Evolutionary conservation across 495 filamentous ascomycete species (phyloP), one percentile per base, ranked within the genome.

Genomic region (Penicillium alfredii): DNA sequence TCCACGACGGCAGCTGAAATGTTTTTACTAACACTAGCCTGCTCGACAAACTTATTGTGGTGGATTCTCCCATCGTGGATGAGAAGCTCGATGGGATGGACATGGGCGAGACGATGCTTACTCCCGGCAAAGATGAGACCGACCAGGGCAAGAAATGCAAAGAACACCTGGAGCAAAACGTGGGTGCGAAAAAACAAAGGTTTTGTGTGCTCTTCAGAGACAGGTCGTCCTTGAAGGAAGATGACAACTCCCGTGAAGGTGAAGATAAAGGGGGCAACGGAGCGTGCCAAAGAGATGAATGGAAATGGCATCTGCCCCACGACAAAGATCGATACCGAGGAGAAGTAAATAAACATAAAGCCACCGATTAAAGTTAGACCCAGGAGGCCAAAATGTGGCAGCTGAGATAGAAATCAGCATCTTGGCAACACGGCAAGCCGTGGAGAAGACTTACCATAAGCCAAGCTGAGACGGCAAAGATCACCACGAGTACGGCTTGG

Each of bases 61-160:
- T 63, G 56, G n/a, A 46, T 29, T 15, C 38, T 49, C 13, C 56
- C 67, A 10, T 71, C 47, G 14, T 63, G 55, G 10, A 74, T 64
- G 5, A 76, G 62, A 15, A 63, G 16, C 27, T 75, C 69, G n/a
- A 76, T 71, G 0, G 72, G 69, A 42, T 74, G 58, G 4, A 55
- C 23, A 30, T 60, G 45, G 13, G 45, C 35, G 7, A 53, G 30
- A 21, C 53, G 55, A 18, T 54, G 54, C 18, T 66, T 60, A 28
- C 43, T 49, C 10, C 40, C 30, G n/a, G 53, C 53, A 18, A 64
- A 51, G 15, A 56, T 35, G 4, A 68, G 30, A 20, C 46, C 54
- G 12, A 61, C 42, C 0, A 42, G 47, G 20, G 53, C 51, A 6
- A 65, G 32, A n/a, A 52, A 7, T 8, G 52, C 14, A 25, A 67